Base-by-base conservation (phyloP, 306 rosid genomes). In the Corylus heterophylla region DNA sequence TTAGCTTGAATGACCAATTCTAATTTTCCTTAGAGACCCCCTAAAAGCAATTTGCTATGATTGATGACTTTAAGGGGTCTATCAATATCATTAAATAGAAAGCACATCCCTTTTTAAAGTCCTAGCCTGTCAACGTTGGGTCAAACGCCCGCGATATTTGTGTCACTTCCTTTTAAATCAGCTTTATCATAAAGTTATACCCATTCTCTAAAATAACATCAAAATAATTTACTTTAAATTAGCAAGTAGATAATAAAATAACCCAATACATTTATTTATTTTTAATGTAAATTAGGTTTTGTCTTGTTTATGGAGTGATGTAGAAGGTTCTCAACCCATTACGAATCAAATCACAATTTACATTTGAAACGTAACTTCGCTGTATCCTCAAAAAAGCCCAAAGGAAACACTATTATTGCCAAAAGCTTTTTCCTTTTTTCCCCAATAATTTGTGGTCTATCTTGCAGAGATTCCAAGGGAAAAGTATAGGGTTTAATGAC, bases 21-120 rank as follows among this genome's bases (percentile, higher is more conserved):
- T 14, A 27, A 55, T 29, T 71, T 48, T 42, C 47, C 12, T 25
- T 31, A 49, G 39, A 16, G 68, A 56, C 63, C 47, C 64, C 25
- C 80, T 22, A 72, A 66, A 77, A 81, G 66, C n/a, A 69, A 54
- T 69, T 74, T 22, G 75, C 45, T 42, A 86, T 80, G 22, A 78
- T 80, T 69, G 76, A 70, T 71, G 48, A 35, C 87, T 79, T 69
- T 71, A 83, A 44, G 54, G 63, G 83, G 85, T 73, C 87, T 79
- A 71, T 84, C 81, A 50, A 50, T 77, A 82, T 80, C 75, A 80
- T 80, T 48, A 63, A 55, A 44, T 50, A 12, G 66, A 73, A 67
- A 55, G 44, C 74, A 73, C 29, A 25, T 11, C 17, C 75, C 35
- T 76, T 76, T 75, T 66, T 17, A 56, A 37, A 72, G 79, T 78